phyloP scores from a whole-genome alignment of 495 filamentous ascomycete genomes.

The Wilcoxina mikolae region DNA sequence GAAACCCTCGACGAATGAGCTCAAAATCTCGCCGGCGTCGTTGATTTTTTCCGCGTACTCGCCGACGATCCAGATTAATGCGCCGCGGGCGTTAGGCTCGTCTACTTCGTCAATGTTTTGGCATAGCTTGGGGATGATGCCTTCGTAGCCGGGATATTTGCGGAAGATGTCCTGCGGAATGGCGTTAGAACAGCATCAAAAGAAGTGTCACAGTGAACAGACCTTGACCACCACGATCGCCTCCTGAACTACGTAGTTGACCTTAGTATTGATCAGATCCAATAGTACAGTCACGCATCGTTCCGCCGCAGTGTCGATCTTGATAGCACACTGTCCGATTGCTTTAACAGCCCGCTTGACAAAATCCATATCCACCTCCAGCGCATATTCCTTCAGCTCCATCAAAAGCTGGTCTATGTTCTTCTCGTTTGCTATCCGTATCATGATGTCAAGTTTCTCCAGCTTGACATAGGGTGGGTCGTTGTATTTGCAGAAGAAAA shows the following conservation, averaged over 20 bases:
- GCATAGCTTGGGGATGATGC: constrained; percentile 91
- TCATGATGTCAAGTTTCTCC: constrained; percentile 97
- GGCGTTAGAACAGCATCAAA: too few relatives aligned
- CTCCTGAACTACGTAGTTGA: constrained; percentile 98
- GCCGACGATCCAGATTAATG: constrained; percentile 96
- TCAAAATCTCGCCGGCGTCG: constrained; percentile 82
- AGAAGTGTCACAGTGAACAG: too few relatives aligned
- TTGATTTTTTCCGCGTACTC: constrained; percentile 98
- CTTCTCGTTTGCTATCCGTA: constrained; percentile 93
- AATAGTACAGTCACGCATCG: constrained; percentile 88
- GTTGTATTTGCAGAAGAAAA: constrained; percentile 99
- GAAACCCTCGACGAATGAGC: constrained; percentile 78
- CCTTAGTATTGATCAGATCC: constrained; percentile 89
- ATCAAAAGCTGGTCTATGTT: constrained; percentile 90
- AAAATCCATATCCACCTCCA: constrained; percentile 99
- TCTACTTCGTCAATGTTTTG: constrained; percentile 94
- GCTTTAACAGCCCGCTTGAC: constrained; percentile 85
- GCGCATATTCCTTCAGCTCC: constrained; percentile 90
- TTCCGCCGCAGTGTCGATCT: constrained; percentile 85
- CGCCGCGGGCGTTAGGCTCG: constrained; percentile 79
- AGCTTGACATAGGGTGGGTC: constrained; percentile 96
- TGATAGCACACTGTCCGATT: constrained; percentile 95
- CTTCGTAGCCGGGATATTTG: constrained; percentile 94
- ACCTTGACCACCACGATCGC: constrained; percentile 88
- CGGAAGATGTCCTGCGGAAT: constrained; percentile 77